Conservation (phyloP, 2,329 filamentous ascomycete genomes). For the Harringtonia lauricola region DNA sequence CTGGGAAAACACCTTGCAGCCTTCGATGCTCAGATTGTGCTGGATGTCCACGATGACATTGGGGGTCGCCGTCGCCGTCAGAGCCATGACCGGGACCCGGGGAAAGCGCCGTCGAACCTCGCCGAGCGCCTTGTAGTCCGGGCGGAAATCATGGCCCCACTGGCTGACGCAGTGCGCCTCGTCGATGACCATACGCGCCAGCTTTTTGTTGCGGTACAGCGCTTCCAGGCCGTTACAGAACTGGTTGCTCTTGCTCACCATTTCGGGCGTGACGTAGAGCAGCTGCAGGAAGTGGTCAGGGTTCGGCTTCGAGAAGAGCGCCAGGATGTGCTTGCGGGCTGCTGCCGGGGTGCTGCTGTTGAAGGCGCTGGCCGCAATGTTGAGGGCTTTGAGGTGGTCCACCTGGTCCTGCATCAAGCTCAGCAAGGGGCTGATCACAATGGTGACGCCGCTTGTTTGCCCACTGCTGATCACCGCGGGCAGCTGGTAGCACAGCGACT, state of each 20-base stretch:
- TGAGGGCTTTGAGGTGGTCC: slow-evolving; percentile 60
- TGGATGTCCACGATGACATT: slow-evolving; percentile 89
- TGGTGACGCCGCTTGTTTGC: slow-evolving; percentile 72
- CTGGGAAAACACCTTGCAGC: slow-evolving; percentile 72
- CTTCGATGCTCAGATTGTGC: slow-evolving; percentile 73
- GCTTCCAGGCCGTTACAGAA: slow-evolving; percentile 56
- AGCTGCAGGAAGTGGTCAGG: slow-evolving; percentile 74
- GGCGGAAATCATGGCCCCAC: slow-evolving; percentile 97
- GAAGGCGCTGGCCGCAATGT: slow-evolving; percentile 70
- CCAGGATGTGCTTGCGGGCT: slow-evolving; percentile 56
- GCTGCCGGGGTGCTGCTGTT: slow-evolving; percentile 62
- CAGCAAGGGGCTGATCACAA: slow-evolving; percentile 88
- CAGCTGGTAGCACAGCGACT: slow-evolving; percentile 92
- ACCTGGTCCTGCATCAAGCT: slow-evolving; percentile 98
- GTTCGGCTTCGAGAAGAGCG: slow-evolving; percentile 46
- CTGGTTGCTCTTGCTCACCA: slow-evolving; percentile 71
- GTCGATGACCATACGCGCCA: slow-evolving; percentile 90
- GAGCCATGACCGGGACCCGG: slow-evolving; percentile 79
- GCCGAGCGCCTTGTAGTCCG: slow-evolving; percentile 85
- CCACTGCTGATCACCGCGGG: slow-evolving; percentile 76
- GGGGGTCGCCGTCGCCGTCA: slow-evolving; percentile 90
- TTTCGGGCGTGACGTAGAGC: slow-evolving; percentile 93
- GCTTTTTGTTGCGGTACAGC: slow-evolving; percentile 58
- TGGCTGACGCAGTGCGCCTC: slow-evolving; percentile 99
- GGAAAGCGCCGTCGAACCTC: slow-evolving; percentile 61